These are phyloP conservation scores for Sungouiella thailandica DNA, from an alignment of 805 yeast species.

Conservation along the genomic window DNA sequence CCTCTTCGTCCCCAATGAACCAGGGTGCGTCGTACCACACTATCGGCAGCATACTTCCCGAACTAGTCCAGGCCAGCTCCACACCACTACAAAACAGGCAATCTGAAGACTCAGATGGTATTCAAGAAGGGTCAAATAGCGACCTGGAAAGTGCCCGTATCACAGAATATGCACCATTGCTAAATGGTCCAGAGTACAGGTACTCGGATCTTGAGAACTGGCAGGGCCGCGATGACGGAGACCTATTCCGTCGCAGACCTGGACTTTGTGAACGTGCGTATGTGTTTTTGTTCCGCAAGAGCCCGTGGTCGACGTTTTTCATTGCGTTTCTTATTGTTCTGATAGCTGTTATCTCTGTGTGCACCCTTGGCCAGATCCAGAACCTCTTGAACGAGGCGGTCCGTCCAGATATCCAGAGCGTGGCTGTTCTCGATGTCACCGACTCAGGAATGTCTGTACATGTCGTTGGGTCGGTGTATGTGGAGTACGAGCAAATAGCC, in stretches of 20 bases:
- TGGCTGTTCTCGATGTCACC: slow-evolving; percentile 17
- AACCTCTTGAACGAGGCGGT: slow-evolving; percentile 17
- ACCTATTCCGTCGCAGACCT: neutral
- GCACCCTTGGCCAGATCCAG: slow-evolving; percentile 7
- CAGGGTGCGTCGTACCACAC: too few relatives aligned
- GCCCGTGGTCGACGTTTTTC: neutral
- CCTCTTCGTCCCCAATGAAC: too few relatives aligned
- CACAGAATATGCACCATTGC: too few relatives aligned
- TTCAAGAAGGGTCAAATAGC: too few relatives aligned
- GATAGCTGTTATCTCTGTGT: slow-evolving; percentile 1
- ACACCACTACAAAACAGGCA: neutral
- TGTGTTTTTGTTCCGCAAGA: neutral
- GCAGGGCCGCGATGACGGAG: slow-evolving; percentile 5
- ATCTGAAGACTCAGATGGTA: too few relatives aligned
- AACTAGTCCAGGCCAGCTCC: slow-evolving; percentile 1
- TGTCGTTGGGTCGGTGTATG: slow-evolving; percentile 20
- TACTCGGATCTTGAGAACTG: slow-evolving; percentile 6
- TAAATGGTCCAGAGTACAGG: too few relatives aligned
- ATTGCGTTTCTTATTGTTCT: slow-evolving; percentile 3
- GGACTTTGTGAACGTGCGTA: neutral
- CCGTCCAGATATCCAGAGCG: slow-evolving; percentile 18
- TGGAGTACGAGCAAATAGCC: slow-evolving; percentile 24
- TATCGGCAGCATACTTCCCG: too few relatives aligned
- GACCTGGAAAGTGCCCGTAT: too few relatives aligned
- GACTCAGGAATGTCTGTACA: slow-evolving; percentile 26